A percentile compares a stretch with the other conserved stretches of the same genome.
Conservation (phyloP, 1,139 yeast genomes). For the Candida sp. region DNA sequence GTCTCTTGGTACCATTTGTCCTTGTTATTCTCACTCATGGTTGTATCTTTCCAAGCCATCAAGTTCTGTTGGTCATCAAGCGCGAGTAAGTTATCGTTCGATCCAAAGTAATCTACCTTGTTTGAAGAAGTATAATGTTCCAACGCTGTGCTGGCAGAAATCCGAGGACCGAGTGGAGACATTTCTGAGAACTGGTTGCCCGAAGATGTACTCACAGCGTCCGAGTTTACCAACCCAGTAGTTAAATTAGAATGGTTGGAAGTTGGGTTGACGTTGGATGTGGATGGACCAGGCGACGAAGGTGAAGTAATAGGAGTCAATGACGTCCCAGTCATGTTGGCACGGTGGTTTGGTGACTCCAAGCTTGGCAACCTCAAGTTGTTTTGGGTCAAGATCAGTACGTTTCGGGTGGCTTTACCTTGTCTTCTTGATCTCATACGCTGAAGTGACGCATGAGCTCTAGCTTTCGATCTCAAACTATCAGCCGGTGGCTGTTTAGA, state of each 20-base stretch:
- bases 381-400: constrained; percentile 28
- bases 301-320: constrained; percentile 24
- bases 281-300: constrained; percentile 14
- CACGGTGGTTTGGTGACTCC: constrained; percentile 17
- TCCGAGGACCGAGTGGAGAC: constrained; percentile 12
- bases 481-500: constrained; percentile 19
- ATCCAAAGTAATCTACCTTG: constrained; percentile 9
- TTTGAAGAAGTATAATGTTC: neutral
- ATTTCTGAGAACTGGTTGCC: constrained; percentile 10
- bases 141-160: constrained; percentile 13
- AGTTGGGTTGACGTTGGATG: constrained; percentile 5
- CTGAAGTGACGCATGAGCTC: constrained; percentile 70
- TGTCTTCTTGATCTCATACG: constrained; percentile 65
- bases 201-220: constrained; percentile 7
- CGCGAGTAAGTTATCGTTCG: neutral
- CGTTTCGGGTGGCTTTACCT: constrained; percentile 48
- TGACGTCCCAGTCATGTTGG: neutral
- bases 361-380: constrained; percentile 26
- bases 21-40: constrained; percentile 4
- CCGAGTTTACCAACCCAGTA: constrained; percentile 11
- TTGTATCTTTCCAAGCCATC: constrained; percentile 6
- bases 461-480: constrained; percentile 52
- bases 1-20: constrained; percentile 25
- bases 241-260: constrained; percentile 17
- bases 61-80: neutral